A percentile compares a stretch with the other conserved stretches of the same genome.
phyloP scores from a whole-genome alignment of 2,329 filamentous ascomycete species.

The Alternaria sp. region DNA sequence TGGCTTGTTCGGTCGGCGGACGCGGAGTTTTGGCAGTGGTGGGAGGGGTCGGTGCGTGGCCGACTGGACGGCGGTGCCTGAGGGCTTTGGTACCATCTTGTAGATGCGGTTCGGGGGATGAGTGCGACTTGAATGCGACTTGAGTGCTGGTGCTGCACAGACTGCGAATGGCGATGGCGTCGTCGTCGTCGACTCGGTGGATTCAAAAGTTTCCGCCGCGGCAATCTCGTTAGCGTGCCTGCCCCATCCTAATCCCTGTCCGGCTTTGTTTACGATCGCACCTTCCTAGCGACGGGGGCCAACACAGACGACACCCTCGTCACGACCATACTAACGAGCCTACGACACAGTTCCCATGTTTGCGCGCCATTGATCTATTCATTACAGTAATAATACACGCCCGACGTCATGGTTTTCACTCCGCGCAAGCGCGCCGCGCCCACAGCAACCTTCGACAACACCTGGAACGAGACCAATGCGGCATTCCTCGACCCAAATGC shows the following conservation, averaged over 20 bases:
- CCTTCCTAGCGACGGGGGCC: conserved; percentile 15
- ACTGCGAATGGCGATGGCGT: conserved; percentile 4
- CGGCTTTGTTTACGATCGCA: conserved; percentile 19
- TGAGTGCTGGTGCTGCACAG: not conserved
- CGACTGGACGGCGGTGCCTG: conserved; percentile 41
- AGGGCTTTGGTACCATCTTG: conserved; percentile 47
- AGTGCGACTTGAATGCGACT: not conserved
- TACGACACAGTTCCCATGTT: conserved; percentile 8
- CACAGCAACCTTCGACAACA: conserved; percentile 37
- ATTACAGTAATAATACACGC: not conserved
- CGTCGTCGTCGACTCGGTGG: not conserved
- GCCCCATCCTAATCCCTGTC: conserved; percentile 10
- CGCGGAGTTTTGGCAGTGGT: conserved; percentile 67
- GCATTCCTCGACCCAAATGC: conserved; percentile 50
- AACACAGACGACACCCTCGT: conserved; percentile 14
- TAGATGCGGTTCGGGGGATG: not conserved
- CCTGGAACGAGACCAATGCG: conserved; percentile 52
- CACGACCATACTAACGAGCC: conserved; percentile 10
- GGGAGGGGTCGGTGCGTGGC: conserved; percentile 59
- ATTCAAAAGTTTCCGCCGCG: conserved; percentile 25
- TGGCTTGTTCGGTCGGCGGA: conserved; percentile 67
- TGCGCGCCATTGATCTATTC: not conserved
- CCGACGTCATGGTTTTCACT: conserved; percentile 35
- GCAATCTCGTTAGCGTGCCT: conserved; percentile 18
- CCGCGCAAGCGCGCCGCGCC: conserved; percentile 37